Evolutionary conservation across 1,139 yeast genomes (phyloP).

Genomic region (Suhomyces wounanorum): DNA sequence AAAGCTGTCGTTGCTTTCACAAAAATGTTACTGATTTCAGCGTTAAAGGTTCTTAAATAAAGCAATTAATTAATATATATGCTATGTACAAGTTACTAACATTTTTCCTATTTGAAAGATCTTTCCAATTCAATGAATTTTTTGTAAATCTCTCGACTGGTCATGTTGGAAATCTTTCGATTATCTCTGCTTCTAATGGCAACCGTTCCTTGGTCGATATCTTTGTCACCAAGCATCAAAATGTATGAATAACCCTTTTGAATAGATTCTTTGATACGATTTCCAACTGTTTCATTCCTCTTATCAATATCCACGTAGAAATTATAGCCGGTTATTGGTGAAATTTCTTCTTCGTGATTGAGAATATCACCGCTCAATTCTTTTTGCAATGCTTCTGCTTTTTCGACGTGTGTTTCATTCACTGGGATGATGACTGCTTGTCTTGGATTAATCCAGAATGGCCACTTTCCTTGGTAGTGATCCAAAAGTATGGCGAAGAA

Average conservation of each 20-base stretch:
- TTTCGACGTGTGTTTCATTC: conserved; percentile 53
- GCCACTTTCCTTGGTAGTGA: conserved; percentile 95
- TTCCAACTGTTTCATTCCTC: conserved; percentile 77
- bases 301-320: conserved; percentile 77
- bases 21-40: no score
- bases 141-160: conserved; percentile 48
- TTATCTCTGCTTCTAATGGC: conserved; percentile 68
- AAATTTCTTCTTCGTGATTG: conserved; percentile 28
- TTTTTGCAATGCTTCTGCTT: conserved; percentile 54
- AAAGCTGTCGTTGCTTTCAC: no score
- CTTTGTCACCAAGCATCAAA: conserved; percentile 85
- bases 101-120: conserved; percentile 30
- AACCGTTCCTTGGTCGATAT: conserved; percentile 58
- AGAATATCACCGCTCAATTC: conserved; percentile 53
- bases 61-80: no score
- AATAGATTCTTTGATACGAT: conserved; percentile 76
- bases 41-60: no score
- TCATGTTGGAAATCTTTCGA: conserved; percentile 48
- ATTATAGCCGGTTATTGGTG: conserved; percentile 60
- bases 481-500: conserved; percentile 89
- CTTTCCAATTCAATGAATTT: conserved; percentile 55
- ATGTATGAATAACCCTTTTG: conserved; percentile 78
- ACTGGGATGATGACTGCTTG: conserved; percentile 89
- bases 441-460: conserved; percentile 96
- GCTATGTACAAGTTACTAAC: not conserved